Evolutionary conservation across 805 yeast species (phyloP), one percentile per base, ranked within the genome.

Genomic region (Wickerhamiella sorbophila): DNA sequence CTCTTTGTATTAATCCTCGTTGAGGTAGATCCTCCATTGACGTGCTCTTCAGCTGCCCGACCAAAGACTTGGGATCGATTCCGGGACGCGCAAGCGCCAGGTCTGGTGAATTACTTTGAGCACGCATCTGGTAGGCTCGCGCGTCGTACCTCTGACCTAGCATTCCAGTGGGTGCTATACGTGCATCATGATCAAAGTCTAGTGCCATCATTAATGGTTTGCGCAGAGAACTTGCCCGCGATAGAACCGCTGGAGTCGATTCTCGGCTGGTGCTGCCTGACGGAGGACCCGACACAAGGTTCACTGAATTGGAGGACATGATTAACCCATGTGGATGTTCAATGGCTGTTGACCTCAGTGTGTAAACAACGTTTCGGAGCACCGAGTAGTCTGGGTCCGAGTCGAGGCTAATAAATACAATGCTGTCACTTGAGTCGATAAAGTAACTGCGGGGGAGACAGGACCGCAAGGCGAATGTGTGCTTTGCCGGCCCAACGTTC

Each of bases 301-400:
- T 24, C 5, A 35, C 26, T 29, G 21, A 21, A 21, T n/a, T 35
- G 9, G 27, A 20, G 12, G n/a, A 18, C 19, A 10, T 10, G 18
- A 33, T 33, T n/a, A n/a, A 8, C 5, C 19, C 19, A n/a, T 33
- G 19, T 9, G 36, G 14, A 6, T 35, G 21, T 9, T 38, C 41
- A 10, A 38, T 21, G 5, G 31, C 43, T 32, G 41, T 27, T 19
- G 56, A 38, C 22, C 61, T 49, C 14, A 56, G 47, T 5, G 62
- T 52, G 44, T 37, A 57, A 15, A 55, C 40, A 26, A 54, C 54
- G 39, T 57, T 58, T 24, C 58, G 46, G 26, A 58, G 44, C 33
- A 46, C 38, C 31, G 55, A 55, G 42, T 47, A 54, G 33, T 51
- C 54, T 32, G 45, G 40, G 15, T 46, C 49, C 36, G 50, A 44